phyloP scores from a whole-genome alignment of 2,329 filamentous ascomycete genomes.

The Alternaria burnsii region DNA sequence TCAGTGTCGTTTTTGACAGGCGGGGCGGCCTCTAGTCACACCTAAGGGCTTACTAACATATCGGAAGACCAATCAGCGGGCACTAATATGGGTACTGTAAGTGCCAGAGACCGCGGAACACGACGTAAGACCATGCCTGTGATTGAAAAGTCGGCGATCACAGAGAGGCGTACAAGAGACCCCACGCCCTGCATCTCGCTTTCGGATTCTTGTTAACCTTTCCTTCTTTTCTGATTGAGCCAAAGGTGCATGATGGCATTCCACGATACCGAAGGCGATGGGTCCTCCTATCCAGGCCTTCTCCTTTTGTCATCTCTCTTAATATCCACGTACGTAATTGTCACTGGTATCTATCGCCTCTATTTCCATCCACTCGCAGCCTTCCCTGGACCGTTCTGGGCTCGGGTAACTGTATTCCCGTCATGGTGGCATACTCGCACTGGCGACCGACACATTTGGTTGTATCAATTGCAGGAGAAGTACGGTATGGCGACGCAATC shows the following conservation, averaged over 20 bases:
- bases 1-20: slow-evolving; percentile 6
- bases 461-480: slow-evolving; percentile 73
- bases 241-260: slow-evolving; percentile 13
- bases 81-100: background rate
- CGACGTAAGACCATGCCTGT: background rate
- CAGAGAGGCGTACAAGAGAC: slow-evolving; percentile 13
- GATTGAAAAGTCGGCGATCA: slow-evolving; percentile 5
- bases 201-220: background rate
- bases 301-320: slow-evolving; percentile 7
- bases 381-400: slow-evolving; percentile 36
- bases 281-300: slow-evolving; percentile 15
- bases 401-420: slow-evolving; percentile 29
- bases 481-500: slow-evolving; percentile 62
- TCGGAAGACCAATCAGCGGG: slow-evolving; percentile 7
- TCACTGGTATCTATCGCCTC: slow-evolving; percentile 24
- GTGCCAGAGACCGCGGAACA: slow-evolving; percentile 1
- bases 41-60: background rate
- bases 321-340: slow-evolving; percentile 18
- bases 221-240: slow-evolving; percentile 8
- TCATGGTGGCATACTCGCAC: slow-evolving; percentile 71
- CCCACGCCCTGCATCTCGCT: slow-evolving; percentile 6
- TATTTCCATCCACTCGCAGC: slow-evolving; percentile 34
- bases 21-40: background rate
- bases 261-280: background rate
- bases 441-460: slow-evolving; percentile 75